Conservation (phyloP, 225 moss, liverwort and hornwort genomes). For the Pleurozium schreberi region DNA sequence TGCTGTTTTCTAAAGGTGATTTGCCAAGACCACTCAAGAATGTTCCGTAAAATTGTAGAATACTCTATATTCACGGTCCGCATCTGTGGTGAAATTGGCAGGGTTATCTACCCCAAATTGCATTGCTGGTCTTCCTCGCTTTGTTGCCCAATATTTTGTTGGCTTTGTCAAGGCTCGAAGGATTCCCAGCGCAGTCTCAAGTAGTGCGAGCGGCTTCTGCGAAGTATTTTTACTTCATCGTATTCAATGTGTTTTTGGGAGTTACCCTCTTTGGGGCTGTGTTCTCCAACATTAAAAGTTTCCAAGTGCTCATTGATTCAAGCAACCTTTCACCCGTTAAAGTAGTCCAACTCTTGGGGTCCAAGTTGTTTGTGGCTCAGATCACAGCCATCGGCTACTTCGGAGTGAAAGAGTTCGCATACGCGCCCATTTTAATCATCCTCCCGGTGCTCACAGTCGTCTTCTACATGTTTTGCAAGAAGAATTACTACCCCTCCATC, state of each 20-base stretch:
- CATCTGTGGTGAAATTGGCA: background rate
- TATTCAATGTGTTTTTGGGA: constrained; percentile 84
- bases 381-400: constrained; percentile 51
- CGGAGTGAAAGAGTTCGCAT: constrained; percentile 30
- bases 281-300: constrained; percentile 31
- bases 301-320: constrained; percentile 10
- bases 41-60: too few relatives aligned
- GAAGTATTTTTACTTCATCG: constrained; percentile 72
- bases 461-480: constrained; percentile 41
- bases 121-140: constrained; percentile 56
- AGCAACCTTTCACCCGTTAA: background rate
- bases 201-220: constrained; percentile 57
- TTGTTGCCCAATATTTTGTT: constrained; percentile 50
- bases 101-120: constrained; percentile 64
- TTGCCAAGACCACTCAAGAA: background rate
- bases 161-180: constrained; percentile 47
- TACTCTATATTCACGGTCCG: background rate
- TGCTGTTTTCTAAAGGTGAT: background rate
- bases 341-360: constrained; percentile 57
- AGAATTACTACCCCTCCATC: constrained; percentile 53
- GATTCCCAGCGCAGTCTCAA: constrained; percentile 50
- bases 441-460: constrained; percentile 30
- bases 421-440: constrained; percentile 11
- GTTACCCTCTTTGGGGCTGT: constrained; percentile 70
- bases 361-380: constrained; percentile 45